Conservation (phyloP, 768 basidiomycete species). For the Rhodosporidiobolus odoratus region DNA sequence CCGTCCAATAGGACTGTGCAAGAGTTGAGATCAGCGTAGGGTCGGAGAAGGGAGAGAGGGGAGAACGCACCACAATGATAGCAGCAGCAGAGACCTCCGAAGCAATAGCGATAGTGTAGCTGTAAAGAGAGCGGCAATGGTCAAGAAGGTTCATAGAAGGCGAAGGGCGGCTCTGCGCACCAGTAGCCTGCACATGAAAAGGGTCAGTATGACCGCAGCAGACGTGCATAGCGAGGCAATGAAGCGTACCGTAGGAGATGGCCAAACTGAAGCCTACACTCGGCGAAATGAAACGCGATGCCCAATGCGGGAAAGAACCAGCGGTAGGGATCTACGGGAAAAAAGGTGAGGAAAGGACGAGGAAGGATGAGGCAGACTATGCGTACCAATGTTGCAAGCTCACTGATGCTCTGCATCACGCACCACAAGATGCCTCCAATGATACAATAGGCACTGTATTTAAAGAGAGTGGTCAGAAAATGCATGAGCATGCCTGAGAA, state of each 20-base stretch:
- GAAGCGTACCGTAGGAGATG: constrained; percentile 48
- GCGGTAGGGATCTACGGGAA: constrained; percentile 32
- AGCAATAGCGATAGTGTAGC: constrained; percentile 49
- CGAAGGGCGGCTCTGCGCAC: constrained; percentile 47
- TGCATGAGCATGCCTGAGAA: neutral
- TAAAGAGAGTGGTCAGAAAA: neutral
- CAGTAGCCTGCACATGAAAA: neutral
- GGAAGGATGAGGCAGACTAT: neutral
- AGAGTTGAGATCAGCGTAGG: constrained; percentile 43
- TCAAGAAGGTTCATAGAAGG: constrained; percentile 28
- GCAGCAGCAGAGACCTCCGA: constrained; percentile 46
- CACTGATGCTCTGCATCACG: constrained; percentile 45
- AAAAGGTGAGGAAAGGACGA: neutral
- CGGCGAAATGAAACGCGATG: constrained; percentile 42
- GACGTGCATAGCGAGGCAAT: no score
- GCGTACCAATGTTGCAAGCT: constrained; percentile 40
- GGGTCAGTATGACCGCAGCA: no score
- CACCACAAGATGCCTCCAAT: constrained; percentile 49
- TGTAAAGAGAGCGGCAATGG: constrained; percentile 47
- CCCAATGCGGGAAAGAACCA: constrained; percentile 43
- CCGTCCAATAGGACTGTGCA: constrained; percentile 42
- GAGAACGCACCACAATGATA: constrained; percentile 35
- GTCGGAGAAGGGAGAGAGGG: constrained; percentile 30
- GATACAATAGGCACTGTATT: constrained; percentile 49
- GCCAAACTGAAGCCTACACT: constrained; percentile 45